Base-by-base conservation (phyloP, 768 basidiomycete genomes). In the Dentipellis sp. region DNA sequence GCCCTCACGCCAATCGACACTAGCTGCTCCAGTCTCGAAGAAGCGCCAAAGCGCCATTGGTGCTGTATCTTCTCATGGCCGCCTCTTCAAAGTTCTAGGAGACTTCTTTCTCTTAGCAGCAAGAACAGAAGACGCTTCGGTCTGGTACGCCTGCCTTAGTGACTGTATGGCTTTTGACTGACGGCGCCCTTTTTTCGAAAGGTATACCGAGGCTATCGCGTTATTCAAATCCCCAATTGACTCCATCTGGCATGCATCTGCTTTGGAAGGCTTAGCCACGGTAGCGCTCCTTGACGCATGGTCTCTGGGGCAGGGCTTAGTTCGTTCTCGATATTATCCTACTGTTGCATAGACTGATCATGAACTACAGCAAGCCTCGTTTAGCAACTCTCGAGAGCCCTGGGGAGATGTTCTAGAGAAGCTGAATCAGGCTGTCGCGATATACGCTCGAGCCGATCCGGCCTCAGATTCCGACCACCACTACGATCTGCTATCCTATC, bases 21-120 rank as follows among this genome's bases (percentile, higher is more conserved):
- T 86, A 38, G 74, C 78, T 45, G 68, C 74, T 7, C 66, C 73
- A 3, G 48, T 59, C 9, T 56, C 64, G 17, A 83, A 82, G 68
- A 86, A 88, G 64, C 79, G 89, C 37, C 64, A 79, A 58, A 82
- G 81, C 62, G 73, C 78, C 46, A 75, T 84, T 62, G 82, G 86
- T 16, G 79, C 80, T 2, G 80, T 84, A 12, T 87, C 88, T 9
- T 87, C 90, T 2, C 88, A 88, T 69, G 95, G 88, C 22, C 75
- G 95, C 55, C 75, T 95, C 38, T 88, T 83, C 69, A 97, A 95
- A 70, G 78, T 94, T 22, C 77, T 91, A 12, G 95, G 84, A 0
- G 93, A 97, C 68, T 79, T 97, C 62, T 94, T 88, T 70, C 72
- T 97, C 16, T 73, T 98, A 22, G 79, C 91, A 7, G 95, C 97